Conservation (phyloP, 1,139 yeast species). For the Blastobotrys apis region DNA sequence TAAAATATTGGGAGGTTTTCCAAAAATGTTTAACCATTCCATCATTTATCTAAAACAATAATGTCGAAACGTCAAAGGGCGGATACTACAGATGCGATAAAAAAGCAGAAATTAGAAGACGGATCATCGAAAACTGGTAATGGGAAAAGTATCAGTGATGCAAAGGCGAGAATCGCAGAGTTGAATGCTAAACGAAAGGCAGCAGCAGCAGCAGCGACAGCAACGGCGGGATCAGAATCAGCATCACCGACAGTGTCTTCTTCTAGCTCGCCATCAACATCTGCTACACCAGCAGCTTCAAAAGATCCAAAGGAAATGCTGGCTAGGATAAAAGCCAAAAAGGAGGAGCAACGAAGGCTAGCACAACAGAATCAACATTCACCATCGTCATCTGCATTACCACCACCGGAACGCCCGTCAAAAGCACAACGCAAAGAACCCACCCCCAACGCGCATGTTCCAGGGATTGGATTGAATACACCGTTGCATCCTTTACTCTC, state of each 20-base stretch:
- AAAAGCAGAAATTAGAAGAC: background rate
- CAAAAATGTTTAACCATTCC: background rate
- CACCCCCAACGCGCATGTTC: background rate
- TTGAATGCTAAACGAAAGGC: constrained; percentile 3
- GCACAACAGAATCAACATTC: background rate
- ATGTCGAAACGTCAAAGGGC: background rate
- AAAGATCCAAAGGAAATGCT: constrained; percentile 1
- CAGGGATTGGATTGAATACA: constrained; percentile 41
- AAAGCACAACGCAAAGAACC: too few relatives aligned
- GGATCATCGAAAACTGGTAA: background rate
- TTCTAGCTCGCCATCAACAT: background rate
- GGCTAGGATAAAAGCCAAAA: constrained; percentile 2
- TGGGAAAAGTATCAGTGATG: background rate
- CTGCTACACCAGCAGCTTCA: background rate
- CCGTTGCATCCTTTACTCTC: constrained; percentile 59
- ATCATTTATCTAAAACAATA: background rate
- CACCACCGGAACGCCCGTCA: too few relatives aligned
- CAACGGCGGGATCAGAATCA: background rate
- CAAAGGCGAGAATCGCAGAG: constrained; percentile 8
- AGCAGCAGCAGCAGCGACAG: too few relatives aligned
- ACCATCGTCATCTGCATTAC: too few relatives aligned
- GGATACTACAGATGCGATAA: background rate
- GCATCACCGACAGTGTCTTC: background rate
- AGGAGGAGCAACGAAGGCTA: background rate
- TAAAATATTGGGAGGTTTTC: background rate